These are phyloP conservation scores for Phaeosphaeria sp. DNA, from an alignment of 2,329 filamentous ascomycete genomes.

Conservation along the genomic window DNA sequence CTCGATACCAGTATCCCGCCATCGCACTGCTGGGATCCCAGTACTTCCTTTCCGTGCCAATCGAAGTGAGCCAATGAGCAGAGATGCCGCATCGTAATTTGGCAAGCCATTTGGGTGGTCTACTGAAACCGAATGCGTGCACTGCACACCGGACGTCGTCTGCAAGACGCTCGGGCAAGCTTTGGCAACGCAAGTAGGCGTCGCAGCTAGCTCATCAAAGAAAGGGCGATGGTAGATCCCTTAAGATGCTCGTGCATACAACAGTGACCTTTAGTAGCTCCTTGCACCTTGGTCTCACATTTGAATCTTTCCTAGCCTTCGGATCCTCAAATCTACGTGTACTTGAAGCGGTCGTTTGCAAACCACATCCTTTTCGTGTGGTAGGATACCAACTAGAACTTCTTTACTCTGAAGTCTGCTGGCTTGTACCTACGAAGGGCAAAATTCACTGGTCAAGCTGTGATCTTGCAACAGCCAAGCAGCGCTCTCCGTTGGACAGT, in stretches of 20 bases:
- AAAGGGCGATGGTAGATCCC: slow-evolving; percentile 21
- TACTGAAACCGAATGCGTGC: slow-evolving; percentile 31
- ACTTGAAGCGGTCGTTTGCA: neutral
- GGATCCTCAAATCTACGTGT: neutral
- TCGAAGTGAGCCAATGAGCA: slow-evolving; percentile 31
- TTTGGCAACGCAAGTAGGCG: slow-evolving; percentile 37
- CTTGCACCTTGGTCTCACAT: neutral
- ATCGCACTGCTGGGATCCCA: slow-evolving; percentile 26
- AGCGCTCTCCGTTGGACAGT: slow-evolving; percentile 27
- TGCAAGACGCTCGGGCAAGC: slow-evolving; percentile 41
- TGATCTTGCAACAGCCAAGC: slow-evolving; percentile 23
- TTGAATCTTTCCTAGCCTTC: neutral
- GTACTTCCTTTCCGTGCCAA: slow-evolving; percentile 23
- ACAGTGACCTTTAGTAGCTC: neutral
- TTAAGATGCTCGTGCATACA: slow-evolving; percentile 21
- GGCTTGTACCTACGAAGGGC: slow-evolving; percentile 20
- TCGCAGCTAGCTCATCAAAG: slow-evolving; percentile 29
- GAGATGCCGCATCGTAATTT: slow-evolving; percentile 17
- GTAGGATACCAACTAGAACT: neutral
- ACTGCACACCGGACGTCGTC: slow-evolving; percentile 39
- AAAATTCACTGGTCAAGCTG: slow-evolving; percentile 21
- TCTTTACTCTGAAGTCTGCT: slow-evolving; percentile 18
- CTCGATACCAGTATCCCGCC: slow-evolving; percentile 40
- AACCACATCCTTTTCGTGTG: neutral
- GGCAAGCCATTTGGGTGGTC: slow-evolving; percentile 32